phyloP scores from a whole-genome alignment of 371 early-diverging fungal species.

The Umbelopsis sp. region DNA sequence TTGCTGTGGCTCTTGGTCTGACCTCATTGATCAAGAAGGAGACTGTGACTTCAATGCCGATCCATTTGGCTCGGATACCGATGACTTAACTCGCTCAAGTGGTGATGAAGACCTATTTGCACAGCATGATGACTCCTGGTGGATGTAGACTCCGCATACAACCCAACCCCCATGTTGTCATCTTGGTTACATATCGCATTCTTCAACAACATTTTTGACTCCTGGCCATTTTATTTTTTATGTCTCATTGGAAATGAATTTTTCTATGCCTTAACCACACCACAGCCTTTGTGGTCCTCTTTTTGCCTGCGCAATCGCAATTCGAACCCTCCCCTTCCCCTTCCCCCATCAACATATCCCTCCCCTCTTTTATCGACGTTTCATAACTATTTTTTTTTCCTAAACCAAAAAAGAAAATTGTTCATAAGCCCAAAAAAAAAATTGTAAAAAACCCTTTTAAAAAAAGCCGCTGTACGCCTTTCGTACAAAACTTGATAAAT shows the following conservation, averaged over 20 bases:
- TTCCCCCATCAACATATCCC: background rate
- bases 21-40: conserved; percentile 17
- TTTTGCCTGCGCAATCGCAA: conserved; percentile 1
- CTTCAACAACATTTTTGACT: too few relatives aligned
- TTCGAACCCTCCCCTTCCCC: background rate
- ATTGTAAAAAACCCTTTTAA: background rate
- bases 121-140: conserved; percentile 12
- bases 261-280: background rate
- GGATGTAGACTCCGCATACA: conserved; percentile 4
- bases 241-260: too few relatives aligned
- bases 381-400: background rate
- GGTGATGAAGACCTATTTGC: conserved; percentile 15
- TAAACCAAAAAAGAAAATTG: background rate
- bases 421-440: conserved; percentile 2
- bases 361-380: background rate
- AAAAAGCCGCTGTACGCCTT: background rate
- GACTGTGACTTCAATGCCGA: conserved; percentile 16
- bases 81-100: background rate
- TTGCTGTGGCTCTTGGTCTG: conserved; percentile 14
- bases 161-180: background rate
- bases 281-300: background rate
- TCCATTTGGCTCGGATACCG: conserved; percentile 9
- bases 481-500: background rate
- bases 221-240: too few relatives aligned
- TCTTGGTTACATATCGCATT: too few relatives aligned